Evolutionary conservation across 352 stramenopile genomes (phyloP).

Genomic region (Globisporangium irregulare): DNA sequence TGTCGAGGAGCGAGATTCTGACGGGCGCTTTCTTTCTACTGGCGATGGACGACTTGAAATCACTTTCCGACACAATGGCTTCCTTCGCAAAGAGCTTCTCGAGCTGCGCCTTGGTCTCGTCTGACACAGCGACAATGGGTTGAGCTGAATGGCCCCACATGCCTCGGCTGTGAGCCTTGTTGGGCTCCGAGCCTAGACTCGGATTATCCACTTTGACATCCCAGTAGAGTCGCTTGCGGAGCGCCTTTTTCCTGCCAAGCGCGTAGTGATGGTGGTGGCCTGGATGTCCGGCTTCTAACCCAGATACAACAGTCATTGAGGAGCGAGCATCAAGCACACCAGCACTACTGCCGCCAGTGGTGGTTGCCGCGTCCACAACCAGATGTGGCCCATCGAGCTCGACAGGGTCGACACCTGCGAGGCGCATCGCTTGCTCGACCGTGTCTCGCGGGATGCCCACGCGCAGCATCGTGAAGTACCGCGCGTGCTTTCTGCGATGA

Average conservation of each 20-base stretch:
- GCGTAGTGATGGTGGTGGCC: background rate
- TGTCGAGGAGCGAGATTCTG: conserved; percentile 59
- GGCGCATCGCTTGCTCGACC: conserved; percentile 51
- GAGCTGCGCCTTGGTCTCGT: conserved; percentile 58
- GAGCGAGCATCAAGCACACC: background rate
- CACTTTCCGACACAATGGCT: background rate
- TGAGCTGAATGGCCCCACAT: conserved; percentile 37
- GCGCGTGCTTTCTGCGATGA: conserved; percentile 34
- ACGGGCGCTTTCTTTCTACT: background rate
- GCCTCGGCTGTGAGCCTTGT: conserved; percentile 11
- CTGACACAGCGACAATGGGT: conserved; percentile 43
- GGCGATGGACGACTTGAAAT: background rate
- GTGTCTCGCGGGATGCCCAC: conserved; percentile 37
- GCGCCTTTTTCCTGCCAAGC: conserved; percentile 10
- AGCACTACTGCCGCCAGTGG: background rate
- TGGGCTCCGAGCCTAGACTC: background rate
- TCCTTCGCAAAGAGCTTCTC: conserved; percentile 67
- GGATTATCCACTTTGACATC: conserved; percentile 8
- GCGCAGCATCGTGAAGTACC: conserved; percentile 57
- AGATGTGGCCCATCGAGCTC: conserved; percentile 20
- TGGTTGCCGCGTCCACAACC: background rate
- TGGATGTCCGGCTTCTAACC: background rate
- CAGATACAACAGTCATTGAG: background rate
- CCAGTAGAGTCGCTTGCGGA: conserved; percentile 19
- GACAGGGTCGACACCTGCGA: conserved; percentile 33